Base-by-base conservation (phyloP, 495 filamentous ascomycete genomes). In the Hypoxylon lienhwacheense region DNA sequence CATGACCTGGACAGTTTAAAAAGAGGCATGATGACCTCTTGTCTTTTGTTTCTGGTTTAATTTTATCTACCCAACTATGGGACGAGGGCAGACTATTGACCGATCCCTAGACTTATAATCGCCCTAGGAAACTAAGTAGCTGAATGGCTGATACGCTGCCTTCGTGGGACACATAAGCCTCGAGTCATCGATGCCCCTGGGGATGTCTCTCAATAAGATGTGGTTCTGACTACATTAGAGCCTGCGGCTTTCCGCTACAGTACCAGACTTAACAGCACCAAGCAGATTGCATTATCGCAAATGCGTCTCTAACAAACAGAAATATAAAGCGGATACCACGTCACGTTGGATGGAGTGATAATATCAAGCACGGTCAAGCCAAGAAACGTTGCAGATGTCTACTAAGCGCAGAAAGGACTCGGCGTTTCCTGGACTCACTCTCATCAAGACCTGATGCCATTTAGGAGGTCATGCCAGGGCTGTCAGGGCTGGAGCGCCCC, bases 111-210 rank as follows among this genome's bases (percentile, higher is more conserved):
- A 41, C 31, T 48, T 28, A 14, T 43, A 17, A 41, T 12, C 29
- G 17, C n/a, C 34, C 21, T 20, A 14, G 26, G 43, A 34, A 33
- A n/a, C 16, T 21, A n/a, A 48, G 41, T 47, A 56, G 35, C 42
- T 55, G 36, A 46, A 32, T 33, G 12, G 52, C 26, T 47, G 58
- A 52, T 28, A 61, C 4, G 52, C 47, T 61, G 31, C 58, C 20
- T 55, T 47, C 52, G 47, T 55, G 47, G 58, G 47, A 61, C 58
- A 31, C 47, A 47, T 43, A 56, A 63, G 53, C 36, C 59, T 67
- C 65, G 65, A 67, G 65, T 67, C 65, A 61, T 58, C 55, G 37
- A 26, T 8, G 35, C 53, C 61, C 61, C 53, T 58, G 35, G 48
- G 21, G 14, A 50, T 50, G 57, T 56, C 58, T 61, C 51, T 33